A percentile compares a stretch with the other conserved stretches of the same genome.
These are phyloP conservation scores for Gloeophyllum trabeum DNA, from an alignment of 768 basidiomycete genomes.

Conservation along the genomic window DNA sequence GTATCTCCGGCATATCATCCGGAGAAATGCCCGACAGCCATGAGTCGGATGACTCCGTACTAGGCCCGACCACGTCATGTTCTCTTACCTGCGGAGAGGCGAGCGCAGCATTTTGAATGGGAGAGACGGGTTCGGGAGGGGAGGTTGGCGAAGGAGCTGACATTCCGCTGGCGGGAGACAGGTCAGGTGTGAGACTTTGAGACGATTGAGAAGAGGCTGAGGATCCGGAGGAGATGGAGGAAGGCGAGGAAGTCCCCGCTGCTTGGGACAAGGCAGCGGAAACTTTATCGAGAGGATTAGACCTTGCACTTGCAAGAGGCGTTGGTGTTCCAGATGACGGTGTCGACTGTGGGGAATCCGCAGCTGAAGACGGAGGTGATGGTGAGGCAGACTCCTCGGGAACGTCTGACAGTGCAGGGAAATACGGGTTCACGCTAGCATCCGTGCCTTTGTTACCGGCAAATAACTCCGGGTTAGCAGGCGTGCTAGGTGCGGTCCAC, in stretches of 20 bases:
- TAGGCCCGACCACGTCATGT: not conserved
- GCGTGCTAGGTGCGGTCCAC: not conserved
- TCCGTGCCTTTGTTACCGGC: not conserved
- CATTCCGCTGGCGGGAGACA: not conserved
- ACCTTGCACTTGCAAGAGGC: no score
- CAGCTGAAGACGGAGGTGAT: constrained; percentile 11
- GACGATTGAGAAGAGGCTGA: not conserved
- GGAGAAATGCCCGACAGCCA: not conserved
- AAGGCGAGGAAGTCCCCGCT: not conserved
- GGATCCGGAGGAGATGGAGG: not conserved
- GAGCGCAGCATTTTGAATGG: not conserved
- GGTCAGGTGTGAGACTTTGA: not conserved
- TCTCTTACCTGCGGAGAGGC: not conserved
- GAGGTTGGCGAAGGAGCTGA: not conserved
- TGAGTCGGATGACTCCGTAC: not conserved
- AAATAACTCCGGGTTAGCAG: not conserved
- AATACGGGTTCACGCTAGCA: constrained; percentile 36
- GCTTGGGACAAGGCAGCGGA: not conserved
- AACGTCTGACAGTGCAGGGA: constrained; percentile 27
- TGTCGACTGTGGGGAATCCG: constrained; percentile 4
- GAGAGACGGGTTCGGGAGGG: not conserved
- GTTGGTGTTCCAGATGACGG: not conserved
- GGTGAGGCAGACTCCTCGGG: constrained; percentile 9
- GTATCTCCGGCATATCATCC: not conserved
- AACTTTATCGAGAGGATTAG: no score